Percentiles rank a stretch among this genome's conserved stretches.
These are phyloP conservation scores for Naganishia kalamii DNA, from an alignment of 768 basidiomycete genomes.

Conservation along the genomic window DNA sequence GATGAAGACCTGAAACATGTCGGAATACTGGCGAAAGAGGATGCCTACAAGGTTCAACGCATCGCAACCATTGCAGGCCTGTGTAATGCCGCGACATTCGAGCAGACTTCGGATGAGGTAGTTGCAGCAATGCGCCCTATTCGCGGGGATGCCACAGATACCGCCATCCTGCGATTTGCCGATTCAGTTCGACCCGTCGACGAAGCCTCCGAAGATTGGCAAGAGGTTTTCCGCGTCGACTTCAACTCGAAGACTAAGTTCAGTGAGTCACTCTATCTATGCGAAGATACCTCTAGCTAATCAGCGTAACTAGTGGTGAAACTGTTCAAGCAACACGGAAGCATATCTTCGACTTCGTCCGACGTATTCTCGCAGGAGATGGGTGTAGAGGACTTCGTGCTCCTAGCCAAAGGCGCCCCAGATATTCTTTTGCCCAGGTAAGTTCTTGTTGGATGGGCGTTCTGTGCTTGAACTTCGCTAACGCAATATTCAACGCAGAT, in stretches of 20 bases:
- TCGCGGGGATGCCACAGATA: constrained; percentile 59
- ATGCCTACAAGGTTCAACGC: constrained; percentile 26
- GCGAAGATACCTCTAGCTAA: background rate
- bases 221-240: constrained; percentile 35
- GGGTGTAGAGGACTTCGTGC: constrained; percentile 36
- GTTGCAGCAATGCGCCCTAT: constrained; percentile 34
- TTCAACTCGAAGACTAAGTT: constrained; percentile 55
- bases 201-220: constrained; percentile 42
- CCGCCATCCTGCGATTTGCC: constrained; percentile 55
- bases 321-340: background rate
- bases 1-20: constrained; percentile 32
- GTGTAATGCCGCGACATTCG: constrained; percentile 55
- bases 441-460: background rate
- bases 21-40: constrained; percentile 28
- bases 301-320: constrained; percentile 5
- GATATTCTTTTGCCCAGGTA: constrained; percentile 47
- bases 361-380: background rate
- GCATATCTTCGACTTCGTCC: background rate
- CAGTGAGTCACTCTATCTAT: constrained; percentile 27
- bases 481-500: constrained; percentile 22
- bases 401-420: constrained; percentile 59
- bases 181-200: constrained; percentile 32
- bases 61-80: constrained; percentile 50
- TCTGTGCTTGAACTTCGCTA: background rate
- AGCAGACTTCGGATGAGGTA: constrained; percentile 45